A percentile compares a stretch with the other conserved stretches of the same genome.
Evolutionary conservation across 768 basidiomycete genomes (phyloP).

Genomic region (Strobilomyces confusus): DNA sequence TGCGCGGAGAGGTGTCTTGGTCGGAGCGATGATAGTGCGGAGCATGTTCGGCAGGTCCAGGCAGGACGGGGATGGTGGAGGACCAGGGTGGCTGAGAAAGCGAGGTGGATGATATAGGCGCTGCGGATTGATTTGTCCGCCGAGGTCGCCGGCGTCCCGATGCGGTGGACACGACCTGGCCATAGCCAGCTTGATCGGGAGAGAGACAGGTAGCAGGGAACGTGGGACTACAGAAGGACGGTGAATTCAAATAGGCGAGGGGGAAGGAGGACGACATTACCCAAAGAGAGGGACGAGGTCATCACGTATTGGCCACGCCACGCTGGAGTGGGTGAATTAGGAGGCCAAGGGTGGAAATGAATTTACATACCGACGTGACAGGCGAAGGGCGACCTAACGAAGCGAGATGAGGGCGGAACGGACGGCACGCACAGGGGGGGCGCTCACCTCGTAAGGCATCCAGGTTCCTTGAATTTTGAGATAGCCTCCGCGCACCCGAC

Average conservation of each 20-base stretch:
- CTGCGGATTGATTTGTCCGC: slow-evolving; percentile 43
- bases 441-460: slow-evolving; percentile 83
- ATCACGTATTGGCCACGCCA: slow-evolving; percentile 85
- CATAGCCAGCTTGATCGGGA: slow-evolving; percentile 83
- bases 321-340: slow-evolving; percentile 41
- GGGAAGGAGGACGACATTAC: slow-evolving; percentile 36
- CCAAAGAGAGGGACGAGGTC: slow-evolving; percentile 87
- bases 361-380: slow-evolving; percentile 67
- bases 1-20: slow-evolving; percentile 23
- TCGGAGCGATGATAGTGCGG: slow-evolving; percentile 24
- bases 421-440: slow-evolving; percentile 10
- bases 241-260: slow-evolving; percentile 11
- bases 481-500: slow-evolving; percentile 82
- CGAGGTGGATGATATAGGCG: slow-evolving; percentile 29
- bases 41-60: slow-evolving; percentile 23
- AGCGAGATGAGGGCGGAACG: slow-evolving; percentile 20
- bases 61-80: slow-evolving; percentile 38
- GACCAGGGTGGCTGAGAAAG: slow-evolving; percentile 44
- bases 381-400: slow-evolving; percentile 66
- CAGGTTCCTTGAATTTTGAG: slow-evolving; percentile 92
- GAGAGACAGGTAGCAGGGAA: slow-evolving; percentile 82
- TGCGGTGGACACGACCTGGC: slow-evolving; percentile 68
- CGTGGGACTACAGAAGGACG: slow-evolving; percentile 52
- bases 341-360: slow-evolving; percentile 9
- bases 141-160: slow-evolving; percentile 60